Evolutionary conservation across 1,284 basidiomycete species (phyloP), one percentile per base, ranked within the genome.

Genomic region (Cerrena zonata): DNA sequence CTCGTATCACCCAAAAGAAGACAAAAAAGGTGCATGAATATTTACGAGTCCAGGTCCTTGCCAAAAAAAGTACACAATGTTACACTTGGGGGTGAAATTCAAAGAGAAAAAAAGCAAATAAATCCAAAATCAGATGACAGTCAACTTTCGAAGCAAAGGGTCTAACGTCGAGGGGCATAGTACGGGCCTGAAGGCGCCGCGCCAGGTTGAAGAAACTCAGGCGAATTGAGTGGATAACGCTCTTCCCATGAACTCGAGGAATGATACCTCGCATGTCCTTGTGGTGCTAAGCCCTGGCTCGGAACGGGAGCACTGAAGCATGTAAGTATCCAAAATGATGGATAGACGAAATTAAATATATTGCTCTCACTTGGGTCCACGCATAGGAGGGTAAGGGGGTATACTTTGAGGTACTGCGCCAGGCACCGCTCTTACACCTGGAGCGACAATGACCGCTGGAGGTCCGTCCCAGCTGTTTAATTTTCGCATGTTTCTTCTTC

Each of bases 131-230:
- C 15, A 34, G 15, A 15, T 15, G 7, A 7, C 30, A 34, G 30
- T 7, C 7, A 34, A 7, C 15, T 7, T 34, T 7, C 30, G 30
- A 7, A 7, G 30, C 15, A n/a, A n/a, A n/a, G n/a, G n/a, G n/a
- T n/a, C n/a, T 15, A 34, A 15, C 15, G 15, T 34, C 30, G 30
- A 15, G 30, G 30, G 7, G 15, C 30, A 34, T 34, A 34, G 7
- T 7, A 15, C 15, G 30, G 15, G 15, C 7, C 30, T 7, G 30
- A 7, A 7, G 30, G 30, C 15, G 30, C 7, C 15, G 39, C 15
- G 5, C 5, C 41, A 42, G 41, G 41, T 42, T 42, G 41, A 23
- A n/a, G 41, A 22, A 42, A 42, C 41, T 42, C 41, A 42, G 41
- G 41, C 41, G 41, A 42, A 23, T 42, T 42, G 21, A 42, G 41